phyloP scores from a whole-genome alignment of 2,329 filamentous ascomycete genomes.

The Fusarium sp. region DNA sequence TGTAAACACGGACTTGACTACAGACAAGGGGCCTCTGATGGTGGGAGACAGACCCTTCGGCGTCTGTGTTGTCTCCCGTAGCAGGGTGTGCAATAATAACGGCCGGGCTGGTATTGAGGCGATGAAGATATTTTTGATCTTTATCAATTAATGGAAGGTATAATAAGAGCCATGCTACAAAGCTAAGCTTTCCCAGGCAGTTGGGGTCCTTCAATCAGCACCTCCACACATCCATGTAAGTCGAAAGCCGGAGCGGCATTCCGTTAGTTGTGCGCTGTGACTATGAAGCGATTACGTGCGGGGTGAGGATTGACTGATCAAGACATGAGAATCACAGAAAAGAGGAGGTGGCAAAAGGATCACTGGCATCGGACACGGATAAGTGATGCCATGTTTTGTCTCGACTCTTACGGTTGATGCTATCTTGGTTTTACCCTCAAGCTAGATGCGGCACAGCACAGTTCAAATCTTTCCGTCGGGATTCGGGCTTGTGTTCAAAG shows the following conservation, averaged over 20 bases:
- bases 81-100: conserved; percentile 23
- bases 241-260: conserved; percentile 2
- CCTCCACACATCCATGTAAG: background rate
- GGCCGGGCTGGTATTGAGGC: background rate
- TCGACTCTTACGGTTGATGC: conserved; percentile 10
- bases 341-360: conserved; percentile 29
- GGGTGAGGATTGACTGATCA: conserved; percentile 7
- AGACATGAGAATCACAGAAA: conserved; percentile 22
- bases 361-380: background rate
- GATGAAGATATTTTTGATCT: conserved; percentile 25
- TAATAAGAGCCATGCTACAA: background rate
- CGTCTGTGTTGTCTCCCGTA: background rate
- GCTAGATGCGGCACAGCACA: conserved; percentile 23
- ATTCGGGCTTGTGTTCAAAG: too few species aligned
- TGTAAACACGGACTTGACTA: conserved; percentile 8
- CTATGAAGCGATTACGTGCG: background rate
- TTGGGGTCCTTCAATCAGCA: background rate
- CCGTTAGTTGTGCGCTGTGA: background rate
- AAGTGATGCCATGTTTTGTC: background rate
- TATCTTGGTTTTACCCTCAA: conserved; percentile 28
- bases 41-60: background rate
- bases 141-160: background rate
- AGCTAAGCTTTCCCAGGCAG: conserved; percentile 6
- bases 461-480: background rate
- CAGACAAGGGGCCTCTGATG: background rate